Percentiles rank a stretch among this genome's conserved stretches.
phyloP scores from a whole-genome alignment of 208 protist genomes.

The Leptomonas pyrrhocoris region DNA sequence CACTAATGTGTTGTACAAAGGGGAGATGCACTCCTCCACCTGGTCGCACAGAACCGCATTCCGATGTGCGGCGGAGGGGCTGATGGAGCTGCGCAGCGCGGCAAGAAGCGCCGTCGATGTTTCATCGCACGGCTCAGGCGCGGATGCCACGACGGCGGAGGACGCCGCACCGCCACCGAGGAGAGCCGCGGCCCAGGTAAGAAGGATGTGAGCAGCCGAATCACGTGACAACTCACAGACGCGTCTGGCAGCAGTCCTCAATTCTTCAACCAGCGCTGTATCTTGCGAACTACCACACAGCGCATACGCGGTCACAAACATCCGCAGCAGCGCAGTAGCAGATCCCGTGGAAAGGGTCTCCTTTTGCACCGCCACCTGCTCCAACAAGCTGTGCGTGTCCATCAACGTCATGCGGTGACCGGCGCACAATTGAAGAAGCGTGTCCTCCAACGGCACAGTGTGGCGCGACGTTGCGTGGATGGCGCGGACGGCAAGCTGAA shows the following conservation, averaged over 20 bases:
- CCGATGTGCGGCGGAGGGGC: conserved; percentile 1
- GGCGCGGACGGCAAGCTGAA: background rate
- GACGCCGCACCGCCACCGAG: background rate
- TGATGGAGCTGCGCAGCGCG: background rate
- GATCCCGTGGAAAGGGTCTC: conserved; percentile 16
- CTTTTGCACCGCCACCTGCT: background rate
- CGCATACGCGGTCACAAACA: conserved; percentile 7
- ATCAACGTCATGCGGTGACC: background rate
- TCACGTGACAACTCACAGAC: conserved; percentile 14
- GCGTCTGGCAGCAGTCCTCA: conserved; percentile 5
- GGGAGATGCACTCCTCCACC: conserved; percentile 1
- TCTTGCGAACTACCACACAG: background rate
- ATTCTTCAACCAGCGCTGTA: background rate
- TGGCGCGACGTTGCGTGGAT: background rate
- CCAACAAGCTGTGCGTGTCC: background rate
- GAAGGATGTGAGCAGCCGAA: background rate
- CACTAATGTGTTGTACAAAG: conserved; percentile 7
- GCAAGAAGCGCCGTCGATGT: background rate
- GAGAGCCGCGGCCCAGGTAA: conserved; percentile 16
- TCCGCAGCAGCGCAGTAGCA: conserved; percentile 17
- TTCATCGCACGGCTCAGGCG: background rate
- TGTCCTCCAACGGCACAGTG: conserved; percentile 4
- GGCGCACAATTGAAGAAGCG: background rate
- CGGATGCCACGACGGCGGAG: background rate
- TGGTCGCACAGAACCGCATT: conserved; percentile 6